phyloP scores from a whole-genome alignment of 2,329 filamentous ascomycete genomes.

The Penicillium sp. region DNA sequence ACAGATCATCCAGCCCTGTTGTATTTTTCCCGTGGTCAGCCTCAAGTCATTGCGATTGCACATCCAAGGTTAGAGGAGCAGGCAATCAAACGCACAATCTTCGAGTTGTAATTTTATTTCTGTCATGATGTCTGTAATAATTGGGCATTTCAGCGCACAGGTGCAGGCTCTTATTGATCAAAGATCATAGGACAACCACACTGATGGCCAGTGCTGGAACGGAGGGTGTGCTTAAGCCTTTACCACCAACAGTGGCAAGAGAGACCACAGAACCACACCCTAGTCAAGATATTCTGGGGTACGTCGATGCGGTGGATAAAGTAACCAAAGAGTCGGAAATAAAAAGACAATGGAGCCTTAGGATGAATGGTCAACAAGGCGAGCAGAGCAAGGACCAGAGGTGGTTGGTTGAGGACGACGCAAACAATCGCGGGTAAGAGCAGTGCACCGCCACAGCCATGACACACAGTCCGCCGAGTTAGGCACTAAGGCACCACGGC shows the following conservation, averaged over 20 bases:
- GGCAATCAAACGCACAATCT: conserved; percentile 64
- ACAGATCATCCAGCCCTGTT: conserved; percentile 91
- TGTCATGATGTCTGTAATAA: conserved; percentile 62
- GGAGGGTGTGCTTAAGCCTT: background rate
- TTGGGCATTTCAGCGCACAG: conserved; percentile 56
- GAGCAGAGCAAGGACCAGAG: background rate
- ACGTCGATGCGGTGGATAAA: background rate
- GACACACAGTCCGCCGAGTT: too few species aligned
- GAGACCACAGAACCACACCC: background rate
- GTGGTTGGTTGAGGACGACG: background rate
- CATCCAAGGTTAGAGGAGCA: background rate
- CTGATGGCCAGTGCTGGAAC: conserved; percentile 6
- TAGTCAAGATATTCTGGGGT: background rate
- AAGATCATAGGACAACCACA: conserved; percentile 9
- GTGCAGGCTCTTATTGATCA: conserved; percentile 17
- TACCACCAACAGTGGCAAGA: conserved; percentile 10
- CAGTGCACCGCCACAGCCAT: conserved; percentile 8
- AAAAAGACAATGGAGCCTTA: background rate
- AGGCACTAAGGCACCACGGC: background rate
- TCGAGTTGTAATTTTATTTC: conserved; percentile 78
- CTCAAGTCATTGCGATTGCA: conserved; percentile 6
- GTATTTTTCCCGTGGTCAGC: conserved; percentile 19
- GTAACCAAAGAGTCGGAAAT: background rate
- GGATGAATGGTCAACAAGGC: background rate
- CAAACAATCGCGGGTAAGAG: background rate